Base-by-base conservation (phyloP, 306 rosid species). In the Castanea crenata region DNA sequence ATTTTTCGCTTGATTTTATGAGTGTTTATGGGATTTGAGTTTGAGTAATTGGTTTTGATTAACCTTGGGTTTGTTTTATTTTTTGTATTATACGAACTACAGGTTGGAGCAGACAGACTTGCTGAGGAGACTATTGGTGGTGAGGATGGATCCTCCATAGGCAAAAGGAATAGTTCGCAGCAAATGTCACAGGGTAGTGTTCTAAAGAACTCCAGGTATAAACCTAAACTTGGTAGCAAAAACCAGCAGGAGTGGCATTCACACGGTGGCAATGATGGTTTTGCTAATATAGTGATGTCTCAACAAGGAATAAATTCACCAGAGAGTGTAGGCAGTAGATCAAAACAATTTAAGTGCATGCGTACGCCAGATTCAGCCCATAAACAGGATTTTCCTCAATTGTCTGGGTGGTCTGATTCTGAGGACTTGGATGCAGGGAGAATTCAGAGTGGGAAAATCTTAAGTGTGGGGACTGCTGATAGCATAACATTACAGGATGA, bases 321-420 rank as follows among this genome's bases (percentile, higher is more conserved):
- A 16, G 31, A 74, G 19, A 46, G 41, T 5, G 5, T 3, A 27
- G 73, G 54, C 19, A 25, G 12, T 55, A 21, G 13, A 62, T 55
- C 32, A 20, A 51, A 71, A 73, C 70, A 19, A 54, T 10, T 18
- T 49, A 52, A 59, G 11, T 14, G 9, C 56, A 16, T 27, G 10
- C 38, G 57, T 69, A 62, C 31, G 69, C 67, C 65, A 5, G 16
- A 52, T 73, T n/a, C 74, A 4, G 46, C 5, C 38, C 1, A 38
- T 11, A n/a, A 68, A 23, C 34, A 56, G 63, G 41, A 44, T 76
- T 3, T n/a, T 35, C 23, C 79, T 72, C 59, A 71, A 14, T 72
- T 75, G 16, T 78, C 81, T 78, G 49, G 21, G 77, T 58, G 3
- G 25, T 56, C 54, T 67, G 61, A n/a, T 32, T 44, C 79, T 6